Evolutionary conservation across 108 stramenopile genomes (phyloP), one percentile per base, ranked within the genome.

Genomic region (Skeletonema menzelii): DNA sequence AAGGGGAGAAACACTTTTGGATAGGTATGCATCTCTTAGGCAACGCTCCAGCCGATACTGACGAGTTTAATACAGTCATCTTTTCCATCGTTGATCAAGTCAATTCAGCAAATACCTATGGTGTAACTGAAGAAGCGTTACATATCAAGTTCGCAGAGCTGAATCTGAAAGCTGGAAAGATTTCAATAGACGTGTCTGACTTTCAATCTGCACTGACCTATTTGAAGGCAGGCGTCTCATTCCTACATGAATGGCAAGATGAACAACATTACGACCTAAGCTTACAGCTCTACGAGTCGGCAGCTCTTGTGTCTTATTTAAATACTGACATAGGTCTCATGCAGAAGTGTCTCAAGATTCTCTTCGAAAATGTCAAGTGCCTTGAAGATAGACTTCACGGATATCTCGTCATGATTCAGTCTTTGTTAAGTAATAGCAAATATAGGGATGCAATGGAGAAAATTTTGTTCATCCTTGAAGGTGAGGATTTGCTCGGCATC

Each of bases 41-140:
- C 22, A 17, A 59, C 8, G 2, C 6, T 2, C 14, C 40, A 30
- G 24, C 5, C 22, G 66, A 20, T 2, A 35, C 28, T 5, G 40
- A 42, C 19, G 19, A 74, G 27, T 40, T 31, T n/a, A 28, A 68
- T 19, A n/a, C 40, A 5, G 0, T 64, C 6, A 13, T 46, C 13
- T 74, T 64, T 34, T 59, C 55, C 5, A 49, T 34, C 8, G 63
- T 67, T 37, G 73, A 68, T 56, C 73, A 74, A 59, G 57, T 63
- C 2, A 74, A 74, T 42, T 10, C 22, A 19, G 67, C 57, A n/a
- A 58, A 67, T 10, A 28, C 22, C 24, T 13, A 56, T 6, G 65
- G 34, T 37, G 57, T 34, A 2, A 31, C 56, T 3, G 57, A 67
- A 8, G 55, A 24, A n/a, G 19, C 13, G 15, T 35, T 28, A 7